Conservation (phyloP, 2,329 filamentous ascomycete species). For the Penicillium polonicum region DNA sequence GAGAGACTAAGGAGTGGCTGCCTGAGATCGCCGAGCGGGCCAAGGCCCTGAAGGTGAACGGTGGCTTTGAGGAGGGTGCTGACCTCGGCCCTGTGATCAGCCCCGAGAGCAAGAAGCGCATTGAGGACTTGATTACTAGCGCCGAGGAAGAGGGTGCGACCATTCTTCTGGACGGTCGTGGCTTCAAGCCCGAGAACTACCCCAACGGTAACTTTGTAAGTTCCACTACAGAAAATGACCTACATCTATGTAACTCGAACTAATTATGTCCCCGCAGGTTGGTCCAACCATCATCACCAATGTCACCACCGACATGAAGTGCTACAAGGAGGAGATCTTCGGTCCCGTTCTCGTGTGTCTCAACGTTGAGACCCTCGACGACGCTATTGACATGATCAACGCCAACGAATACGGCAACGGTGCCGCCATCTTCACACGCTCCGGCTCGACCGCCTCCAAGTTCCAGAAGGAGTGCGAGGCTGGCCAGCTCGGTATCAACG, state of each 20-base stretch:
- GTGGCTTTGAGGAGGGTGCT: conserved; percentile 62
- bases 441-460: conserved; percentile 58
- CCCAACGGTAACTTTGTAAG: conserved; percentile 66
- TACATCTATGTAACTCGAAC: not conserved
- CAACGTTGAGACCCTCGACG: conserved; percentile 59
- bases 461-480: conserved; percentile 68
- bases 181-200: conserved; percentile 61
- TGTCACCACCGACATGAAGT: conserved; percentile 64
- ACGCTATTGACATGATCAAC: conserved; percentile 64
- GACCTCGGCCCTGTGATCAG: conserved; percentile 66
- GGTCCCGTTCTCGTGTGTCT: conserved; percentile 65
- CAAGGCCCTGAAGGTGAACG: conserved; percentile 59
- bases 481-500: conserved; percentile 66
- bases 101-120: conserved; percentile 62
- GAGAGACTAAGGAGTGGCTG: conserved; percentile 65
- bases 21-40: conserved; percentile 62
- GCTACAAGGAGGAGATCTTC: conserved; percentile 67
- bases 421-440: conserved; percentile 64
- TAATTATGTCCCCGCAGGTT: conserved; percentile 42
- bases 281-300: conserved; percentile 65
- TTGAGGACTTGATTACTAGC: conserved; percentile 60
- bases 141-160: conserved; percentile 64
- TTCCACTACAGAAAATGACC: not conserved
- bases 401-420: conserved; percentile 67
- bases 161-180: conserved; percentile 62